Evolutionary conservation across 495 filamentous ascomycete genomes (phyloP).

Genomic region (Friedmanniomyces endolithicus): DNA sequence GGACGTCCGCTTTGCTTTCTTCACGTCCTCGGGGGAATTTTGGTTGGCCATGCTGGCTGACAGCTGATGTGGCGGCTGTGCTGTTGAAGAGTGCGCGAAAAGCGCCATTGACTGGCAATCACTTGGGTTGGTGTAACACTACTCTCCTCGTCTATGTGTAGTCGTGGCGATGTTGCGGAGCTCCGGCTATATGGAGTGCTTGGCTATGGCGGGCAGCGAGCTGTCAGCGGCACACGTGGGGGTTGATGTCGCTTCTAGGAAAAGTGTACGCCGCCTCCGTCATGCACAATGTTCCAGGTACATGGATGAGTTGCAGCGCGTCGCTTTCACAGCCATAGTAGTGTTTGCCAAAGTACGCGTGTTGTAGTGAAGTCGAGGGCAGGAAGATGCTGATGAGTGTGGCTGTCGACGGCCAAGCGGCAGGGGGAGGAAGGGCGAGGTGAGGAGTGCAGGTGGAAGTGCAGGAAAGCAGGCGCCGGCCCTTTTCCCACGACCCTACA

Average conservation of each 20-base stretch:
- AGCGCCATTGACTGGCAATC: not conserved
- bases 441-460: not conserved
- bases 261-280: not conserved
- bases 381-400: not conserved
- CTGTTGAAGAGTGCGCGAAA: not conserved
- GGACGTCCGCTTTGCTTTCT: constrained; percentile 6
- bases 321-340: not conserved
- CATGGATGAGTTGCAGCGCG: not conserved
- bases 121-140: not conserved
- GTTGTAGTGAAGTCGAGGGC: not conserved
- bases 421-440: not conserved
- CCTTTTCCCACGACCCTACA: no score
- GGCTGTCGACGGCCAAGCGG: not conserved
- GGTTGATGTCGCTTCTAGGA: not conserved
- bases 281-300: not conserved
- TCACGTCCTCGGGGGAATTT: not conserved
- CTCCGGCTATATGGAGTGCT: not conserved
- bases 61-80: not conserved
- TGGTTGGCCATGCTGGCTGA: not conserved
- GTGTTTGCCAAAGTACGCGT: not conserved
- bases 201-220: not conserved
- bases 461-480: not conserved
- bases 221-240: not conserved
- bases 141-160: not conserved
- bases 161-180: not conserved